Evolutionary conservation across 164 flowering plant genomes (phyloP).

Genomic region (Vitis rupestris): DNA sequence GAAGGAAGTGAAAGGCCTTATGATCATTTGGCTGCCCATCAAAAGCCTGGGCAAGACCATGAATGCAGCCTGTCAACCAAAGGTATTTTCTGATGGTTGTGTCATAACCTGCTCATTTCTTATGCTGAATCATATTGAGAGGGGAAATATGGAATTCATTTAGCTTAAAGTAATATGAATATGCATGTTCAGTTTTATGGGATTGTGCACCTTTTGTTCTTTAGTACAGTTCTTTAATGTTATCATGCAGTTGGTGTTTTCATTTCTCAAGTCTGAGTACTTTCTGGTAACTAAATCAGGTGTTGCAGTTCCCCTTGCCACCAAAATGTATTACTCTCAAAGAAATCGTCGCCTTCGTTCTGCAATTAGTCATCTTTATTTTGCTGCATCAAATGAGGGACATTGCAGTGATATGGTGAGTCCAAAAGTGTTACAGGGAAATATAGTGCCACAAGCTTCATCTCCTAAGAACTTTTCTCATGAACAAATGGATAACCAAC

Average conservation of each 20-base stretch:
- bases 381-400: slow-evolving; percentile 32
- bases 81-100: slow-evolving; percentile 10
- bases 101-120: not conserved
- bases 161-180: not conserved
- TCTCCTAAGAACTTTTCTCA: slow-evolving; percentile 23
- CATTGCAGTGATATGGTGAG: slow-evolving; percentile 20
- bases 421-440: slow-evolving; percentile 26
- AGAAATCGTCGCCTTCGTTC: slow-evolving; percentile 53
- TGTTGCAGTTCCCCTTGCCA: slow-evolving; percentile 75
- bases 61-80: slow-evolving; percentile 5
- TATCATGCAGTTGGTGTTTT: not conserved
- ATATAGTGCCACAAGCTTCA: slow-evolving; percentile 26
- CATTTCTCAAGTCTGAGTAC: not conserved
- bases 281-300: slow-evolving; percentile 28
- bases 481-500: slow-evolving; percentile 27
- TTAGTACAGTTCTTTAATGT: not conserved
- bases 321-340: slow-evolving; percentile 70
- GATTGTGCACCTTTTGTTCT: not conserved
- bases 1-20: slow-evolving; percentile 9
- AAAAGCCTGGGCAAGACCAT: slow-evolving; percentile 4
- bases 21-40: slow-evolving; percentile 9
- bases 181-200: not conserved
- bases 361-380: slow-evolving; percentile 51
- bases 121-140: not conserved
- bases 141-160: not conserved